A percentile compares a stretch with the other conserved stretches of the same genome.
Conservation (phyloP, 345 rosid species). For the Pistacia atlantica region DNA sequence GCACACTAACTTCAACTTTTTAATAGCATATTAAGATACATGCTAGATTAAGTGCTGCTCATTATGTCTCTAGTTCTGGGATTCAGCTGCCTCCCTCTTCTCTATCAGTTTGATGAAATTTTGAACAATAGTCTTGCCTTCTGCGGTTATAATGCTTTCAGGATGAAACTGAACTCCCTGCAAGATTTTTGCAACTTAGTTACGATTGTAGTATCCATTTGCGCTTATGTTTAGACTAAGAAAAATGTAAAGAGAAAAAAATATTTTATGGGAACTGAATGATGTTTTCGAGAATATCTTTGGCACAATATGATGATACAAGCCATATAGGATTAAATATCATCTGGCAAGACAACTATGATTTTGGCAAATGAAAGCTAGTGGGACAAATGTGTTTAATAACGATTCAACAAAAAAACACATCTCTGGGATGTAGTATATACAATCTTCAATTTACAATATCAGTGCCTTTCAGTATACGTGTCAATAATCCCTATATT, state of each 20-base stretch:
- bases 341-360: neutral
- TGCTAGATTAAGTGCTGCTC: neutral
- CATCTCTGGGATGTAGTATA: too few species aligned
- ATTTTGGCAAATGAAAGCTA: too few species aligned
- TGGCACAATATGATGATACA: neutral
- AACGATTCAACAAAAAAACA: too few species aligned
- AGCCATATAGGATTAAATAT: neutral
- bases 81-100: constrained; percentile 55
- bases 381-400: too few species aligned
- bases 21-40: neutral
- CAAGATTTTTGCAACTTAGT: constrained; percentile 13
- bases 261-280: neutral
- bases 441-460: too few species aligned
- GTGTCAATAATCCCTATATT: too few species aligned
- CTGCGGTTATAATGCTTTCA: constrained; percentile 83
- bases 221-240: neutral
- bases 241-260: neutral
- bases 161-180: constrained; percentile 99
- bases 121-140: constrained; percentile 73
- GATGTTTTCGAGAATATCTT: neutral
- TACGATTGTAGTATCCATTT: neutral
- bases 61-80: constrained; percentile 32
- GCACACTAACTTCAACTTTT: neutral
- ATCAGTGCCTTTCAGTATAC: too few species aligned
- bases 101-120: constrained; percentile 74